Percentiles rank a stretch among this genome's conserved stretches.
Conservation (phyloP, 331 rosid genomes). For the Quercus lobata region DNA sequence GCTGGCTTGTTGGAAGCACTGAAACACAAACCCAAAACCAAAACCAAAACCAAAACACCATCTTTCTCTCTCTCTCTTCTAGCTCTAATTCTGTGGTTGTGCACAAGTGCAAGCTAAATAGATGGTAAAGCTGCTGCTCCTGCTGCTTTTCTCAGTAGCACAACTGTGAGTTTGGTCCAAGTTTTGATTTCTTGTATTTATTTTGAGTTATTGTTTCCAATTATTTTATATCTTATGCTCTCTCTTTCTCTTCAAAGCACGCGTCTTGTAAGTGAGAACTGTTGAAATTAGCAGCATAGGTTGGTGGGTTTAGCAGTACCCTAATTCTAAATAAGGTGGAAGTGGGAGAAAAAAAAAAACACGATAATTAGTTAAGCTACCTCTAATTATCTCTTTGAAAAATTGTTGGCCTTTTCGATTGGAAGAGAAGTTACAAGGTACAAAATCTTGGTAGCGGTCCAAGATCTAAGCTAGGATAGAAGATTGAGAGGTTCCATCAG, state of each 20-base stretch:
- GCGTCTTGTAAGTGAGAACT: neutral
- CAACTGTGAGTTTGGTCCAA: constrained; percentile 22
- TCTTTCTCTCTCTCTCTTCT: constrained; percentile 3
- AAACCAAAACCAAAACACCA: neutral
- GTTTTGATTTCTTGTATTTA: neutral
- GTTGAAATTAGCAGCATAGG: neutral
- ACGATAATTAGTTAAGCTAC: neutral
- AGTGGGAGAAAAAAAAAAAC: neutral
- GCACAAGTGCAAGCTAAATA: constrained; percentile 14
- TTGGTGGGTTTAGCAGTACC: neutral
- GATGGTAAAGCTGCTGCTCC: constrained; percentile 14
- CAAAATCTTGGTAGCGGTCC: too few relatives aligned
- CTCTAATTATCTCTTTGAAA: neutral
- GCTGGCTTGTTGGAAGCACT: constrained; percentile 26
- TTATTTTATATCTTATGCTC: neutral
- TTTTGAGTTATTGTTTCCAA: neutral
- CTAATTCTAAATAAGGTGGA: neutral
- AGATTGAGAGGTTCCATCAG: neutral
- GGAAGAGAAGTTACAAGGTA: neutral
- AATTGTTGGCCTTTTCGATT: neutral
- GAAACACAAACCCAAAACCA: constrained; percentile 26
- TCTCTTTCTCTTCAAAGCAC: neutral
- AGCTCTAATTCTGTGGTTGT: neutral
- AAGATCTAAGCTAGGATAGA: neutral
- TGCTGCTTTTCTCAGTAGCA: neutral